Conservation (phyloP, 1,284 basidiomycete genomes). For the Cryptococcus sp. region DNA sequence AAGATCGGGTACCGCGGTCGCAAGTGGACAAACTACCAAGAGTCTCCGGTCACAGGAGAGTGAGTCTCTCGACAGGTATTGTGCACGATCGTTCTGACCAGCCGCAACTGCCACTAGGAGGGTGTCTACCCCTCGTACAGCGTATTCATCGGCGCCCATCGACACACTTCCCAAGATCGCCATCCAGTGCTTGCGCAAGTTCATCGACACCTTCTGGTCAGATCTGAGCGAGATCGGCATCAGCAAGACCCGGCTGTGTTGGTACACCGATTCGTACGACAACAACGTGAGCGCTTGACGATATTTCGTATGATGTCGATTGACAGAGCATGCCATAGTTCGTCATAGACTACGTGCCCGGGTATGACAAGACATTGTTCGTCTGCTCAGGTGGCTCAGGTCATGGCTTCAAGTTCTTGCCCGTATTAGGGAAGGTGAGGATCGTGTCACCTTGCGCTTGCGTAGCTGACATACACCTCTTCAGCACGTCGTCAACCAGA, state of each 20-base stretch:
- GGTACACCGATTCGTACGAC: slow-evolving; percentile 35
- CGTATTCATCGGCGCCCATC: slow-evolving; percentile 18
- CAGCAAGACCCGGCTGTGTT: slow-evolving; percentile 33
- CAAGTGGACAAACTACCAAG: slow-evolving; percentile 37
- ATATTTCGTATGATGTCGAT: neutral
- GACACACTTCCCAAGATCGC: slow-evolving; percentile 27
- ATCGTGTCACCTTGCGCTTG: neutral
- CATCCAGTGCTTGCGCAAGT: slow-evolving; percentile 23
- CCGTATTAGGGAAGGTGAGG: slow-evolving; percentile 28
- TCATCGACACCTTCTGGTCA: slow-evolving; percentile 25
- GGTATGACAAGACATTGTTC: slow-evolving; percentile 27
- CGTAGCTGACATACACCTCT: neutral
- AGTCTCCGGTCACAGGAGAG: slow-evolving; percentile 25
- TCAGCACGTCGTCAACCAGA: slow-evolving; percentile 29
- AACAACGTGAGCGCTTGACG: slow-evolving; percentile 3
- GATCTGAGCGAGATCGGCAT: slow-evolving; percentile 32
- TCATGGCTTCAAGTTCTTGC: slow-evolving; percentile 41
- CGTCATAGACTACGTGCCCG: slow-evolving; percentile 37
- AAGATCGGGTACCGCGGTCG: slow-evolving; percentile 33
- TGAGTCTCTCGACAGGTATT: slow-evolving; percentile 4
- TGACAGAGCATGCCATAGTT: slow-evolving; percentile 17
- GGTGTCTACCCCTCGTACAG: slow-evolving; percentile 27
- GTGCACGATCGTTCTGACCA: neutral
- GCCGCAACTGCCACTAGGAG: slow-evolving; percentile 8
- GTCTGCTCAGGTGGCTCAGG: slow-evolving; percentile 32